Percentiles rank a stretch among this genome's conserved stretches.
Evolutionary conservation across 2,329 filamentous ascomycete genomes (phyloP).

Genomic region (Pyricularia sp.): DNA sequence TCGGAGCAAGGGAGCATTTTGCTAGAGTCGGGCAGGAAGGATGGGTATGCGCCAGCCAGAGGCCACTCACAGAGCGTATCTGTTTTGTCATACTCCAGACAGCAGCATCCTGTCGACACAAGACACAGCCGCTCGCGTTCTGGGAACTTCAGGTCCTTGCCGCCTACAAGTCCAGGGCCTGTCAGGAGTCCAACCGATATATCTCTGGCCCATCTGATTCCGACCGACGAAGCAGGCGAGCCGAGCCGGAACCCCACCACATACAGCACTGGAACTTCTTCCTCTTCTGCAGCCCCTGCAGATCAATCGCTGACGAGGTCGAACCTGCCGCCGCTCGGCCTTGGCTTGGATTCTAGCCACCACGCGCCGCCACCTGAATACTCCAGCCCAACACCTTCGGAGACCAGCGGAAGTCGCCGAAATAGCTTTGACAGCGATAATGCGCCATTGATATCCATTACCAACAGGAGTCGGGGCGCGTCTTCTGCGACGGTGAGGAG

Average conservation of each 20-base stretch:
- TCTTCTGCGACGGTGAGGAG: conserved; percentile 27
- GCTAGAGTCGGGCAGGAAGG: conserved; percentile 68
- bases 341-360: conserved; percentile 39
- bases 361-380: conserved; percentile 58
- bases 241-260: conserved; percentile 43
- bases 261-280: conserved; percentile 17
- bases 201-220: conserved; percentile 74
- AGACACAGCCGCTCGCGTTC: conserved; percentile 63
- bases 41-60: conserved; percentile 32
- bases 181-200: conserved; percentile 90
- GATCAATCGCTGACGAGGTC: background rate
- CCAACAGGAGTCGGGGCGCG: conserved; percentile 32
- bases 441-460: conserved; percentile 35
- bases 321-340: background rate
- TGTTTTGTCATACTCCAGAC: conserved; percentile 25
- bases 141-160: conserved; percentile 62
- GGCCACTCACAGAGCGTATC: conserved; percentile 35
- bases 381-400: conserved; percentile 50
- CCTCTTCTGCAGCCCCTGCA: conserved; percentile 10
- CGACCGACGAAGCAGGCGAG: conserved; percentile 58
- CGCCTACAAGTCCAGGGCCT: conserved; percentile 77
- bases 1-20: conserved; percentile 95
- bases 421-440: conserved; percentile 46
- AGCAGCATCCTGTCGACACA: conserved; percentile 33
- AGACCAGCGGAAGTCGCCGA: conserved; percentile 35